Conservation (phyloP, 1,284 basidiomycete species). For the Inonotus obliquus region DNA sequence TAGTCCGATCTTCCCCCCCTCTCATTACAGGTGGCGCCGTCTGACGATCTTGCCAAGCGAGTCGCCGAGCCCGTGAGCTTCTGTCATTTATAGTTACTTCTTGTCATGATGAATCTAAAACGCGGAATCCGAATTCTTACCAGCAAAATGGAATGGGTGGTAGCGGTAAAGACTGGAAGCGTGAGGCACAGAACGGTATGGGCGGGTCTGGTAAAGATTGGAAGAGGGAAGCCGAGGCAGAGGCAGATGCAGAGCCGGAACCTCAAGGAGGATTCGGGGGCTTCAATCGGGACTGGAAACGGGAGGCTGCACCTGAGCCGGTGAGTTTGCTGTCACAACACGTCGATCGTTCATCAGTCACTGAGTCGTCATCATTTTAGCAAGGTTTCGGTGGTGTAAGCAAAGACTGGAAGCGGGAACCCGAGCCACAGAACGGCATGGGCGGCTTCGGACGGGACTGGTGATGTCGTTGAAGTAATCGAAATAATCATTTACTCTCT, state of each 20-base stretch:
- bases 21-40: slow-evolving; percentile 9
- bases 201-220: slow-evolving; percentile 10
- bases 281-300: slow-evolving; percentile 3
- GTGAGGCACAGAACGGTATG: slow-evolving; percentile 4
- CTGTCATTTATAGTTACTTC: background rate
- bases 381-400: background rate
- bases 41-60: slow-evolving; percentile 6
- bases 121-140: too few species aligned
- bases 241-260: background rate
- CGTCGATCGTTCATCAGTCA: background rate
- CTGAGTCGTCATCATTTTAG: background rate
- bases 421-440: background rate
- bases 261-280: slow-evolving; percentile 1
- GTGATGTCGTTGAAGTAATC: background rate
- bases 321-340: background rate
- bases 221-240: slow-evolving; percentile 6
- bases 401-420: slow-evolving; percentile 12
- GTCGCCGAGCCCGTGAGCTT: slow-evolving; percentile 9
- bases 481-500: background rate
- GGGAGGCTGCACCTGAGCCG: background rate
- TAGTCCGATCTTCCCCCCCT: background rate
- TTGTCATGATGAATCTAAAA: background rate
- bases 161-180: slow-evolving; percentile 13
- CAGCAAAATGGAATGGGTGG: slow-evolving; percentile 13
- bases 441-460: background rate